phyloP scores from a whole-genome alignment of 2,329 filamentous ascomycete species.

The Phialophora chinensis region DNA sequence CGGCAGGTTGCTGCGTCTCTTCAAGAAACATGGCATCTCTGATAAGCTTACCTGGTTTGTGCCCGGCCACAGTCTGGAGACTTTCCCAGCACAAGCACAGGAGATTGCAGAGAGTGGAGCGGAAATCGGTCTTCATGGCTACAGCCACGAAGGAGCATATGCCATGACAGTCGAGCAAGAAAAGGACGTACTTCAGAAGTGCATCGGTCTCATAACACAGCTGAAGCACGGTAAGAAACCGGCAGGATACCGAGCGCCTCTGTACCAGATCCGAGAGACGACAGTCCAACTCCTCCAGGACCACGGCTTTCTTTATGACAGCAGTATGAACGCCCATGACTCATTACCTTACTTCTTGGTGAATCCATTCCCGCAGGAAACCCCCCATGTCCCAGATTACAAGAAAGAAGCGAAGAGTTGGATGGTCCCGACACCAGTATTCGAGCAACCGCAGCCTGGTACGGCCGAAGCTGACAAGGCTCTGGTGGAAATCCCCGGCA shows the following conservation, averaged over 20 bases:
- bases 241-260: constrained; percentile 57
- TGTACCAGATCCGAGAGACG: constrained; percentile 58
- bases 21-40: constrained; percentile 58
- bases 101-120: constrained; percentile 59
- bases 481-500: constrained; percentile 52
- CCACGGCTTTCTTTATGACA: constrained; percentile 58
- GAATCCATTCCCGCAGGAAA: constrained; percentile 40
- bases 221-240: constrained; percentile 54
- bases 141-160: constrained; percentile 44
- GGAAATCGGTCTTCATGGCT: constrained; percentile 52
- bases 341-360: constrained; percentile 58
- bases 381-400: constrained; percentile 51
- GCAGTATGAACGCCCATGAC: constrained; percentile 58
- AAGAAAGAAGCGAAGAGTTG: constrained; percentile 50
- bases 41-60: constrained; percentile 66
- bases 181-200: constrained; percentile 56
- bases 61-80: constrained; percentile 65
- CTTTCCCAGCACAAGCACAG: constrained; percentile 59
- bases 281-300: constrained; percentile 57
- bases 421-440: constrained; percentile 51
- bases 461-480: constrained; percentile 39
- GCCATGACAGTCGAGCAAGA: constrained; percentile 56
- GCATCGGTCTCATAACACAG: constrained; percentile 52
- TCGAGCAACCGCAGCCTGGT: constrained; percentile 33
- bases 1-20: constrained; percentile 60